phyloP scores from a whole-genome alignment of 805 yeast genomes.

The Phaffomyces opuntiae region DNA sequence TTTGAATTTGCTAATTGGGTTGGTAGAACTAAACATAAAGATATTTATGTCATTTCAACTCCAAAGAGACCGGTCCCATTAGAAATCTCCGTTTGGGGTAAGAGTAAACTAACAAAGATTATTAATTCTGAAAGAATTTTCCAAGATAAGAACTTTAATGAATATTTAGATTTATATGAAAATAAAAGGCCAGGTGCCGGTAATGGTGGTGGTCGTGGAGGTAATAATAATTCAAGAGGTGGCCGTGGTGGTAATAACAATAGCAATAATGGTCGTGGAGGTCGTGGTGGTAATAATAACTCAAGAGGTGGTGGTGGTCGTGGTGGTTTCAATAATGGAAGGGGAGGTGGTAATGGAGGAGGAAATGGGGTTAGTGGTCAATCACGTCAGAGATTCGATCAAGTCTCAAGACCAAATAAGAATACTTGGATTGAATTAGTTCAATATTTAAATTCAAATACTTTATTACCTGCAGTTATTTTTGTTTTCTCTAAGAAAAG shows the following conservation, averaged over 20 bases:
- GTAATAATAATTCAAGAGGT: constrained; percentile 10
- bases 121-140: constrained; percentile 72
- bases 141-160: constrained; percentile 52
- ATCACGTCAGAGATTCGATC: constrained; percentile 24
- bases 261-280: constrained; percentile 22
- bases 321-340: constrained; percentile 23
- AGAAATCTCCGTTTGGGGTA: constrained; percentile 82
- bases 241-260: constrained; percentile 25
- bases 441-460: constrained; percentile 57
- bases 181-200: constrained; percentile 28
- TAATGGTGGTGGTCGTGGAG: constrained; percentile 25
- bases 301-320: constrained; percentile 33
- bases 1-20: constrained; percentile 98
- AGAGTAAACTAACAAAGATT: constrained; percentile 61
- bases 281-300: constrained; percentile 19
- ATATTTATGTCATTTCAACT: constrained; percentile 92
- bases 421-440: constrained; percentile 73
- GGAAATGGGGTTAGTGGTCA: constrained; percentile 31
- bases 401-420: constrained; percentile 50
- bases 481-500: constrained; percentile 91
- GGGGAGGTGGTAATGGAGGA: constrained; percentile 36
- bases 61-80: constrained; percentile 96
- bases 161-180: constrained; percentile 48
- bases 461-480: constrained; percentile 82
- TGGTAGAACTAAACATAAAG: constrained; percentile 93